phyloP scores from a whole-genome alignment of 73 alveolate genomes.

The Uronychia binucleata region DNA sequence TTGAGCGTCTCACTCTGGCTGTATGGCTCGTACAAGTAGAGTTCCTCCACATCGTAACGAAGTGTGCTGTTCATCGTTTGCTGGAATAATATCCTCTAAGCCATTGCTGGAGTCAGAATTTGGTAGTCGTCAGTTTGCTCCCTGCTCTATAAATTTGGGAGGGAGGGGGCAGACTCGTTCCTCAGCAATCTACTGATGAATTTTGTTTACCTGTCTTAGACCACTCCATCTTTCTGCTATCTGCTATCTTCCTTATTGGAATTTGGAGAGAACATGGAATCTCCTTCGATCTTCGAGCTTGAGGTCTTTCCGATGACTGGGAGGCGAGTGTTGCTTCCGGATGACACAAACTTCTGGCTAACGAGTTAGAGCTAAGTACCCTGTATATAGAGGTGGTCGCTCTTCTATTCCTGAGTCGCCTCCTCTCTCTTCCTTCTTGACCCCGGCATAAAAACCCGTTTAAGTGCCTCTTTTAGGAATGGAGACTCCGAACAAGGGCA shows the following conservation, averaged over 20 bases:
- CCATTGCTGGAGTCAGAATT: neutral
- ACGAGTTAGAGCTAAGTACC: neutral
- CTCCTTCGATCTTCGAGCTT: too few species aligned
- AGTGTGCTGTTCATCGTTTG: neutral
- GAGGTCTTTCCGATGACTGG: too few species aligned
- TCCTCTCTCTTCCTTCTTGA: neutral
- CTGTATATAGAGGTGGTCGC: neutral
- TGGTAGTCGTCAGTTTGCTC: too few species aligned
- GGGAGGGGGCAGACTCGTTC: neutral
- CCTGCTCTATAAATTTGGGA: neutral
- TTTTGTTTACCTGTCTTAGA: neutral
- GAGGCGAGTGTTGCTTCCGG: too few species aligned
- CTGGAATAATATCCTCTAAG: neutral
- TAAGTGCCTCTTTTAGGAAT: neutral
- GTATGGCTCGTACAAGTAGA: neutral
- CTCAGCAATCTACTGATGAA: neutral
- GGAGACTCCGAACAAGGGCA: neutral
- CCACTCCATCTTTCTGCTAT: neutral
- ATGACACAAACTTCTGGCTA: too few species aligned
- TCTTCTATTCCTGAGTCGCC: neutral
- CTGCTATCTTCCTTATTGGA: too few species aligned
- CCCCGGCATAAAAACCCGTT: neutral
- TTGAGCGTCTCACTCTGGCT: neutral
- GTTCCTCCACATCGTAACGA: neutral
- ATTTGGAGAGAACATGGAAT: too few species aligned